A percentile compares a stretch with the other conserved stretches of the same genome.
Evolutionary conservation across 2,329 filamentous ascomycete species (phyloP).

Genomic region (Monilinia aucupariae): DNA sequence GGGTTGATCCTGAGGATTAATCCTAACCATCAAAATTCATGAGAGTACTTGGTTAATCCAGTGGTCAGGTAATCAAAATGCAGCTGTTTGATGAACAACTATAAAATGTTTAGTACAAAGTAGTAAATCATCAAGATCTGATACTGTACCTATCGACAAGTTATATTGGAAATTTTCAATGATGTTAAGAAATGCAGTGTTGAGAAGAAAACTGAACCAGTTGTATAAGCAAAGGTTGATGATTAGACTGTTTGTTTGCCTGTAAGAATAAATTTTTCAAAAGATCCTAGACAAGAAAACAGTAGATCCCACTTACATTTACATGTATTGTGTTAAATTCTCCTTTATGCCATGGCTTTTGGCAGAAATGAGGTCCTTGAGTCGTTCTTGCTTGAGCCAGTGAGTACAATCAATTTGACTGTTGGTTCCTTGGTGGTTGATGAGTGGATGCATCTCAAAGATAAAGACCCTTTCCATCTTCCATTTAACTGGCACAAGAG

Average conservation of each 20-base stretch:
- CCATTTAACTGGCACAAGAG: background rate
- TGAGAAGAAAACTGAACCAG: background rate
- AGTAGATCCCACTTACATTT: background rate
- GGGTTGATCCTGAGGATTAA: too few species aligned
- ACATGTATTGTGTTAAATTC: background rate
- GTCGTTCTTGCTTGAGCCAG: background rate
- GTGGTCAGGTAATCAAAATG: background rate
- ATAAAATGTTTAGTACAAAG: background rate
- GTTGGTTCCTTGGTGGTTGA: background rate
- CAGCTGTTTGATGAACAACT: background rate
- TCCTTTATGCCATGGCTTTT: background rate
- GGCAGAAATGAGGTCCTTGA: too few species aligned
- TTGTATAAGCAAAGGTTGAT: background rate
- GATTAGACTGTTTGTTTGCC: background rate
- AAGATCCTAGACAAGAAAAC: background rate
- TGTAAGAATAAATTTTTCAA: background rate
- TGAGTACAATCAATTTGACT: background rate
- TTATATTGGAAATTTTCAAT: background rate
- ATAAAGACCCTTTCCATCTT: background rate
- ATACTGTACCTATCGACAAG: background rate
- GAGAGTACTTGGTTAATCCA: background rate
- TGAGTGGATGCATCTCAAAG: background rate
- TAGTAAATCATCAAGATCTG: background rate
- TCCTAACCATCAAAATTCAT: too few species aligned
- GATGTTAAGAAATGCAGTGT: background rate